phyloP scores from a whole-genome alignment of 192 early-diverging fungal species.

The Coemansia sp. region DNA sequence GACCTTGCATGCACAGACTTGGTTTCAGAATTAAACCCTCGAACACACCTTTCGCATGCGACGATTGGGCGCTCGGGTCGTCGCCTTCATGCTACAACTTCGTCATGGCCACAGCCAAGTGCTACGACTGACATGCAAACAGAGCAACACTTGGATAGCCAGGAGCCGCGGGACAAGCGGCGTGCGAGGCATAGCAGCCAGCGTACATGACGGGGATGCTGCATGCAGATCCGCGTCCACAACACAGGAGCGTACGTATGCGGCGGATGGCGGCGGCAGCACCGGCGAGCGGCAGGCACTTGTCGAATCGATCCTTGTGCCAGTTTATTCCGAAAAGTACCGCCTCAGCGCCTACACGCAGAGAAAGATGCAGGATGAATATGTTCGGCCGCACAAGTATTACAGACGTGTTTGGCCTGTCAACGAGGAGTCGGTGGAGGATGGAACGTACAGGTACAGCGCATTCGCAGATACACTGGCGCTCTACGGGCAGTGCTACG shows the following conservation, averaged over 20 bases:
- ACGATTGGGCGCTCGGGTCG: constrained; percentile 1
- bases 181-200: too few relatives aligned
- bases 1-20: not conserved
- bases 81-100: not conserved
- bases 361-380: not conserved
- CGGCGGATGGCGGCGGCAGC: not conserved
- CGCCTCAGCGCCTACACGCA: not conserved
- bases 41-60: not conserved
- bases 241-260: too few relatives aligned
- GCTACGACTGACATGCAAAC: not conserved
- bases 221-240: not conserved
- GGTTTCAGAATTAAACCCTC: not conserved
- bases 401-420: not conserved
- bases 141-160: not conserved
- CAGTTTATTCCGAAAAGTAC: not conserved
- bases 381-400: not conserved
- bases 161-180: not conserved
- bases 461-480: not conserved
- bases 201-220: not conserved
- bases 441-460: not conserved
- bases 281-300: not conserved
- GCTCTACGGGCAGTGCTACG: not conserved
- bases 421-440: not conserved
- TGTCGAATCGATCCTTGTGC: not conserved
- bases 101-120: not conserved